Evolutionary conservation across 108 stramenopile species (phyloP).

Genomic region (Cyclotella distinguenda): DNA sequence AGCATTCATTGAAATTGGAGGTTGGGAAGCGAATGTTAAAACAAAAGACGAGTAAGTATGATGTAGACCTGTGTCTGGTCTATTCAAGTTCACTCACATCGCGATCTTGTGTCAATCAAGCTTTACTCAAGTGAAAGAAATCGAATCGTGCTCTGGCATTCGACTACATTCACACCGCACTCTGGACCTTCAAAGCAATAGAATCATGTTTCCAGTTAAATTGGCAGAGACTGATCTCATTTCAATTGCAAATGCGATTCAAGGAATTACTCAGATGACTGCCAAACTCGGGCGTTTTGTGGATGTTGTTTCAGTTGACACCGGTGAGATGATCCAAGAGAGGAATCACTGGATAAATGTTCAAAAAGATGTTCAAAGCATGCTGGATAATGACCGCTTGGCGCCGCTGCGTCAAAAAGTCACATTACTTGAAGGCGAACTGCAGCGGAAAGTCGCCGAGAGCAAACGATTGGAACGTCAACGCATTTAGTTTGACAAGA

Average conservation of each 20-base stretch:
- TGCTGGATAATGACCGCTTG: constrained; percentile 29
- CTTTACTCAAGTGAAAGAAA: background rate
- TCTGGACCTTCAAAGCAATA: background rate
- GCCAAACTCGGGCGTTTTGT: constrained; percentile 70
- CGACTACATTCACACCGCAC: background rate
- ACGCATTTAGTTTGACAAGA: background rate
- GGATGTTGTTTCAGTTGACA: constrained; percentile 65
- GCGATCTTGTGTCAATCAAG: background rate
- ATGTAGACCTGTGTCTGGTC: background rate
- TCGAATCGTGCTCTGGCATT: background rate
- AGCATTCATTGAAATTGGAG: no score
- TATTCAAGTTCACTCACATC: background rate
- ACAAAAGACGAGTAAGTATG: no score
- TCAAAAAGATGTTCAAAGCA: constrained; percentile 17
- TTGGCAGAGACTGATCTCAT: constrained; percentile 39
- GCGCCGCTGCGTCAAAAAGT: constrained; percentile 50
- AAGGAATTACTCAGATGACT: constrained; percentile 62
- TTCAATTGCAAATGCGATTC: constrained; percentile 55
- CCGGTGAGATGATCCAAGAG: constrained; percentile 56
- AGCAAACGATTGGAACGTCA: background rate
- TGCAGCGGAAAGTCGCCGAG: constrained; percentile 6
- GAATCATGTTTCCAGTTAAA: constrained; percentile 5
- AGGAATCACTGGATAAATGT: constrained; percentile 52
- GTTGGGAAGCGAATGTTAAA: no score
- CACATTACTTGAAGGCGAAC: constrained; percentile 49